A percentile compares a stretch with the other conserved stretches of the same genome.
phyloP scores from a whole-genome alignment of 1,139 yeast species.

The Yarrowia galli region DNA sequence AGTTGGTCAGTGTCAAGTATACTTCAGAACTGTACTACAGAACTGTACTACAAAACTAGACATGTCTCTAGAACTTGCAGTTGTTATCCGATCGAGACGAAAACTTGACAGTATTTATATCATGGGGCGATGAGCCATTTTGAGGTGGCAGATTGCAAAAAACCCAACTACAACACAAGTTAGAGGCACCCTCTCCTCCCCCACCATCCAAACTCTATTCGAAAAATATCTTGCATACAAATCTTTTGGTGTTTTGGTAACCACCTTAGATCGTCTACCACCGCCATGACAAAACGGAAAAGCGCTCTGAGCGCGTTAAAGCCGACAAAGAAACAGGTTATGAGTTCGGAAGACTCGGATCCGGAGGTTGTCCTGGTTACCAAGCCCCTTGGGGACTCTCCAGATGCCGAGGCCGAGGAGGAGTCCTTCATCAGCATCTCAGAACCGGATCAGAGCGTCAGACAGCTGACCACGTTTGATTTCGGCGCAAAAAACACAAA shows the following conservation, averaged over 20 bases:
- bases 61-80: too few species aligned
- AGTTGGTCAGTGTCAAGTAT: too few species aligned
- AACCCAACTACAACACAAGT: too few species aligned
- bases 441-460: slow-evolving; percentile 5
- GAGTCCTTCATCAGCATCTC: slow-evolving; percentile 22
- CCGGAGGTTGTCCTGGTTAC: slow-evolving; percentile 9
- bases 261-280: not conserved
- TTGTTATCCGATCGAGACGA: too few species aligned
- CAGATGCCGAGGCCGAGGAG: slow-evolving; percentile 14
- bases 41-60: too few species aligned
- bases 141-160: too few species aligned
- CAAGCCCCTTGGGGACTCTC: not conserved
- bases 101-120: too few species aligned
- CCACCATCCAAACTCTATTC: slow-evolving; percentile 13
- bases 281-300: slow-evolving; percentile 25
- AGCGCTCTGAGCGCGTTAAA: slow-evolving; percentile 29
- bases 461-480: slow-evolving; percentile 10
- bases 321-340: slow-evolving; percentile 13
- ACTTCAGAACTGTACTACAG: too few species aligned
- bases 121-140: too few species aligned
- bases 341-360: slow-evolving; percentile 26
- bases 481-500: slow-evolving; percentile 15
- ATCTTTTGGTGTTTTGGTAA: too few species aligned
- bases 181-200: not conserved
- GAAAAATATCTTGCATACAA: slow-evolving; percentile 15